Evolutionary conservation across 495 filamentous ascomycete genomes (phyloP), one percentile per base, ranked within the genome.

Genomic region (Penicillium angulare): DNA sequence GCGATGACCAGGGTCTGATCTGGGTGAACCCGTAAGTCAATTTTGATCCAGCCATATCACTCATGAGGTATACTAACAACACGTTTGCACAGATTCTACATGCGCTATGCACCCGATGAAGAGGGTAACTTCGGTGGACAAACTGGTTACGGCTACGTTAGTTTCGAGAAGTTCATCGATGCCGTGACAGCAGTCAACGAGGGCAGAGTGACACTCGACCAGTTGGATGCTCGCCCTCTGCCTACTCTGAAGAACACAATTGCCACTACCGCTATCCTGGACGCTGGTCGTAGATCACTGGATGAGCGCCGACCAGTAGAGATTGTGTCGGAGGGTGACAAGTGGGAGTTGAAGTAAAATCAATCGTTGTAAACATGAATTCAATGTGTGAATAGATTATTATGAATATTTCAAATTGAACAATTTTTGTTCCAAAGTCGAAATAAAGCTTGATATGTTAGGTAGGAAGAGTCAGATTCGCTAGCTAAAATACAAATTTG

Each of bases 141-240:
- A 67, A 87, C 83, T 6, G 92, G 92, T 1, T 97, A 97, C 61
- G 90, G 92, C 12, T 97, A 96, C 64, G 82, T 96, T 52, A 89
- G 85, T 47, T 92, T 96, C 63, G 92, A 97, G 76, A 97, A 97
- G 67, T 96, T 97, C 65, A 85, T 97, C 12, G 89, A 96, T 64
- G 90, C 87, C 3, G 89, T 90, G 56, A 84, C 82, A 8, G 81
- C 83, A 0, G 74, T 96, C 42, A 92, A 93, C 53, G 81, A 86
- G 50, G 83, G 86, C 9, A 74, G 76, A 13, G 77, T 84, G 46
- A 88, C 83, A 39, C 77, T 92, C 4, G 82, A 83, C 22, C 82
- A 89, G 50, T 74, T 96, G 36, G 92, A 97, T 59, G 75, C 75
- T 34, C 82, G 90, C 49, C 88, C 88, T 0, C 67, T 97, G 50